Evolutionary conservation across 148 eudicot genomes (phyloP), one percentile per base, ranked within the genome.

Genomic region (Heliamphora exappendiculata): DNA sequence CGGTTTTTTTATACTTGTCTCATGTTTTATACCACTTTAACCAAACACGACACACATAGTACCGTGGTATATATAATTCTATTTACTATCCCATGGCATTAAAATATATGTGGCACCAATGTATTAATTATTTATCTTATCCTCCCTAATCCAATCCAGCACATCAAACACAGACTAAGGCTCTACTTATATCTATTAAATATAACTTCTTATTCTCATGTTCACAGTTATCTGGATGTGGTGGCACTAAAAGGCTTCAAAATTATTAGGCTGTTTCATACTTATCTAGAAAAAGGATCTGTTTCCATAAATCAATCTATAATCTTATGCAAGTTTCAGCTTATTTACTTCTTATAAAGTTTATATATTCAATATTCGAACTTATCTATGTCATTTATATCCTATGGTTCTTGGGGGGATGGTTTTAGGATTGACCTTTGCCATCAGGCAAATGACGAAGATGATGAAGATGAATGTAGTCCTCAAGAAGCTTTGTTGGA

Each of bases 371-470:
- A 28, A 5, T 39, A 19, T 78, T 73, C 34, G 26, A 45, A 28
- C 67, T 57, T 74, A 39, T 74, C 17, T 31, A 42, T 67, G 55
- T 68, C 36, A 50, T 77, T 24, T 57, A 68, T 71, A 41, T 49
- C 78, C 76, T 59, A 59, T 55, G 9, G 44, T 67, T 47, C 69
- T 39, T 66, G 41, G 67, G 76, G 83, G 70, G 79, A 66, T 76
- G 80, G 39, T 76, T 83, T 77, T 84, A 94, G 98, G 98, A 89
- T 92, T 72, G 97, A 92, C 84, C 87, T 92, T 75, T 94, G 97
- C 86, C 97, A 94, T 85, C 98, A 92, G 83, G 76, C 87, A 78
- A 88, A 88, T 84, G 92, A 94, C 63, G 94, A 93, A 53, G 97
- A 92, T 47, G 97, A 94, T 20, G 97, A 94, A 33, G 91, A 84